Percentiles rank a stretch among this genome's conserved stretches.
These are phyloP conservation scores for Chlorella sp. DNA, from an alignment of 139 green algal genomes.

Conservation along the genomic window DNA sequence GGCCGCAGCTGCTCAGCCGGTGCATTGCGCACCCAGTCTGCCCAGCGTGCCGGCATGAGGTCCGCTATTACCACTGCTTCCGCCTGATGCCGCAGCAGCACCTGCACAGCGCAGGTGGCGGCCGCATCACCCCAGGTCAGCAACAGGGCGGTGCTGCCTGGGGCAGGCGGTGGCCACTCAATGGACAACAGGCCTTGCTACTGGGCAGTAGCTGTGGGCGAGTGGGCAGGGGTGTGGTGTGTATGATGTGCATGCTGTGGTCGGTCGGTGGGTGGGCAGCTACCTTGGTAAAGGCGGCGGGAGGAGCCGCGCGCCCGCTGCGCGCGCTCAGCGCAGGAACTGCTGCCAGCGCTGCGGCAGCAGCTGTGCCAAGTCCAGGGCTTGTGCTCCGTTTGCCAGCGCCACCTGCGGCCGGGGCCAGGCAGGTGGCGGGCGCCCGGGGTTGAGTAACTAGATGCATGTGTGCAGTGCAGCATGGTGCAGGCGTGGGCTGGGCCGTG, in stretches of 20 bases:
- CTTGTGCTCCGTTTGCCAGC: slow-evolving; percentile 54
- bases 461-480: no score
- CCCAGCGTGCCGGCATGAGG: slow-evolving; percentile 85
- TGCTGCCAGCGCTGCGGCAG: slow-evolving; percentile 87
- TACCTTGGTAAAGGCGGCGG: not conserved
- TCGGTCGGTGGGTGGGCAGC: no score
- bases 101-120: slow-evolving; percentile 39
- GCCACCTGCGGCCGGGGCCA: slow-evolving; percentile 41
- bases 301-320: not conserved
- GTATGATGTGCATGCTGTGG: no score
- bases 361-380: slow-evolving; percentile 82
- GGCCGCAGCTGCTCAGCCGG: slow-evolving; percentile 72
- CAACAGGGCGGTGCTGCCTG: not conserved
- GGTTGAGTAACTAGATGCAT: not conserved
- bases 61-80: slow-evolving; percentile 49
- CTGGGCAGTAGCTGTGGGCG: no score
- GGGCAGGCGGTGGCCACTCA: no score
- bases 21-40: slow-evolving; percentile 86
- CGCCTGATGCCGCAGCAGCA: slow-evolving; percentile 56
- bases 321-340: slow-evolving; percentile 70
- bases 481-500: no score
- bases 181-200: no score
- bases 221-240: no score
- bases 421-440: not conserved
- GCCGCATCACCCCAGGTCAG: no score